Base-by-base conservation (phyloP, 1,139 yeast genomes). In the Yamadazyma trypodendri region DNA sequence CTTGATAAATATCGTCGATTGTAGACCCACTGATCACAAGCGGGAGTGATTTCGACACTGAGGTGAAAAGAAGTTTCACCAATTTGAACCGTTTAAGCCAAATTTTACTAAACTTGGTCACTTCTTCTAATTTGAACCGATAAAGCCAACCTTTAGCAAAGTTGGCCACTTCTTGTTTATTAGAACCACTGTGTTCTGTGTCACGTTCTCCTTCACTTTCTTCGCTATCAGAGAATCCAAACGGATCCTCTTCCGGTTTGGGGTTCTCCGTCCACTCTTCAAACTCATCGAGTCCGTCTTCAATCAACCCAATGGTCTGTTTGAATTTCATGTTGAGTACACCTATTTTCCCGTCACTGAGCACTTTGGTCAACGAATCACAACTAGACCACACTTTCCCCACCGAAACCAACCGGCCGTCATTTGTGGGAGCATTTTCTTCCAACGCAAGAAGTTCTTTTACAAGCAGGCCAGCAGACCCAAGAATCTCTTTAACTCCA, bases 251-350 rank as follows among this genome's bases (percentile, higher is more conserved):
- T 36, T 63, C 67, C 33, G 66, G 69, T 25, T 63, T 64, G 0
- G 90, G 90, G 45, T 81, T 70, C 41, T 77, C 75, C 0, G 79
- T 54, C 87, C 89, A 84, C 43, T 79, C 85, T 12, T 64, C 75
- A 42, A 81, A 72, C 48, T 84, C 51, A 9, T 72, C 79, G 24
- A 77, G 61, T 0, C 84, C 85, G 58, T 84, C 92, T 18, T 72
- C 77, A 8, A 82, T 63, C 37, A 83, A 54, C 4, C 56, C 50
- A 17, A 76, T 63, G 27, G 77, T 72, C 37, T 63, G 65, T 38
- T 64, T 69, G 13, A 82, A 60, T 41, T 69, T 72, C 23, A 49
- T 50, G 15, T 71, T 69, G 36, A 83, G 58, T 2, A 77, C 53
- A 3, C 79, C 82, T 17, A 77, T 48, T 32, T 74, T 69, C 0